phyloP scores from a whole-genome alignment of 2,329 filamentous ascomycete species.

The Pseudovirgaria hyperparasitica region DNA sequence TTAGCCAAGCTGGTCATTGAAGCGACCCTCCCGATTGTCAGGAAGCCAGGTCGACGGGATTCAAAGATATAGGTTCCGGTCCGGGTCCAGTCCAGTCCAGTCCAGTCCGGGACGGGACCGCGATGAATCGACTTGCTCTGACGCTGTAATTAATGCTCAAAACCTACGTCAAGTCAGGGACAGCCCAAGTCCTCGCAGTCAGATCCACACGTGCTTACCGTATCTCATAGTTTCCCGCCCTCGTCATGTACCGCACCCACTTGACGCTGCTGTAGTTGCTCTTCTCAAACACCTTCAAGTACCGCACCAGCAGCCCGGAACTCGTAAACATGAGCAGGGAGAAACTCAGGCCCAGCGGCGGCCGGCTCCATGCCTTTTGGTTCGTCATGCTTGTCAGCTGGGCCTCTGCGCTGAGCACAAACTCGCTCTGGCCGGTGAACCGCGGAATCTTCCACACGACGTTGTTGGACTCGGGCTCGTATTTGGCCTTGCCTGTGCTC shows the following conservation, averaged over 20 bases:
- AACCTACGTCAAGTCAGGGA: too few relatives aligned
- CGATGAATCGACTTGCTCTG: too few relatives aligned
- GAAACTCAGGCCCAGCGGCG: conserved; percentile 84
- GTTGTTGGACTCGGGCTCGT: conserved; percentile 94
- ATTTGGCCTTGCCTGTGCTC: conserved; percentile 93
- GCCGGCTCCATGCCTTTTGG: conserved; percentile 91
- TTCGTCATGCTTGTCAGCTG: conserved; percentile 94
- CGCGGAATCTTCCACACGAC: conserved; percentile 98
- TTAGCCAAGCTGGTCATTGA: too few relatives aligned
- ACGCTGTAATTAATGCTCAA: too few relatives aligned
- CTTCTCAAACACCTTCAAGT: conserved; percentile 98
- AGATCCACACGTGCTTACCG: too few relatives aligned
- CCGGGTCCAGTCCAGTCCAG: too few relatives aligned
- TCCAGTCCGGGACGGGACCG: too few relatives aligned
- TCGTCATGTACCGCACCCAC: conserved; percentile 98
- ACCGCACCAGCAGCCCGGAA: conserved; percentile 79
- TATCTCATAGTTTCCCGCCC: conserved; percentile 95
- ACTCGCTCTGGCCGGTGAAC: conserved; percentile 98
- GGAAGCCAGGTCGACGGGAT: too few relatives aligned
- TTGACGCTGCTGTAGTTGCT: conserved; percentile 97
- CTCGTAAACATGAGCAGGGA: conserved; percentile 97
- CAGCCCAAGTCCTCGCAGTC: too few relatives aligned
- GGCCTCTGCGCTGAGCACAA: conserved; percentile 86
- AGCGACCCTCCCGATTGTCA: too few relatives aligned
- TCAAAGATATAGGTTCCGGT: too few relatives aligned